Base-by-base conservation (phyloP, 1,284 basidiomycete species). In the Papiliotrema fonsecae region DNA sequence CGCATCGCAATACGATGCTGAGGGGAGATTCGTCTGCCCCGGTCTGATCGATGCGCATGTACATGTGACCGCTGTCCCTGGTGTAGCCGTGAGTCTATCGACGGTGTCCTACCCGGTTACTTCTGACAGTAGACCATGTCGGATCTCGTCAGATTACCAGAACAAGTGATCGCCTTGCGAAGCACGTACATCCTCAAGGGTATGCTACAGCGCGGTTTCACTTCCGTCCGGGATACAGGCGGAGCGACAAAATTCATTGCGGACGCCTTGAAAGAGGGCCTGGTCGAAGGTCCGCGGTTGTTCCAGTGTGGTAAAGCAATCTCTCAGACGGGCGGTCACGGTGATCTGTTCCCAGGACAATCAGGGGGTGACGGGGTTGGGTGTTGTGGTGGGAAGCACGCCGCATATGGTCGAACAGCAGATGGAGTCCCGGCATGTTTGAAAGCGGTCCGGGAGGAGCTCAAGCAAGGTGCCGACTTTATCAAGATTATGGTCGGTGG, bases 271-370 rank as follows among this genome's bases (percentile, higher is more conserved):
- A 62, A 69, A 11, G 77, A 78, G 54, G 76, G 77, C 2, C 67
- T 79, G 0, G 67, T 77, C 26, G 47, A 58, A 0, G 78, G 77
- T 0, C 78, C 78, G 0, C 63, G 77, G 0, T 62, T 79, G 13
- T 69, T 77, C 44, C 76, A 78, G 45, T 77, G 77, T 48, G 77
- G 77, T 2, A 74, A 75, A 37, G 76, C 73, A 1, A 62, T 79
- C 22, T 77, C 75, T 2, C 77, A 78, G 55, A 78, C 77, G 0
- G 77, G 78, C 19, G 78, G 77, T 0, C 78, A 79, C 56, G 77
- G 75, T 14, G 65, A 64, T 47, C 51, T 61, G 18, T 25, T 45
- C 5, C 16, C 48, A 30, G 28, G 61, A 65, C 16, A 53, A 22
- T 50, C 61, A 44, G 42, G 64, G 36, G 30, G 55, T 34, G 49